Evolutionary conservation across 208 protist species (phyloP).

Genomic region (Leishmania braziliensis): DNA sequence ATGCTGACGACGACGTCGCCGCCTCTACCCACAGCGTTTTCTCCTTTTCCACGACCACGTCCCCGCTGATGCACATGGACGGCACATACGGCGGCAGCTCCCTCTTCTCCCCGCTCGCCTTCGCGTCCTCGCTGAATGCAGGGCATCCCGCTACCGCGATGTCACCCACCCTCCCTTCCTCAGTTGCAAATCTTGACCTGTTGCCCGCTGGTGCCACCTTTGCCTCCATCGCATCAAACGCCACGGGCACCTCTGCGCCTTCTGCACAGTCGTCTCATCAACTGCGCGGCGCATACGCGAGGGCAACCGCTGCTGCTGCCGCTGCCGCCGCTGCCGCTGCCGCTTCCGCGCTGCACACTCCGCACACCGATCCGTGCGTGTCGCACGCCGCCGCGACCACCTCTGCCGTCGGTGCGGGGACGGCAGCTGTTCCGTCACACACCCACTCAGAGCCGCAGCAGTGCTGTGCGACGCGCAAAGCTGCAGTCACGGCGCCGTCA

Average conservation of each 20-base stretch:
- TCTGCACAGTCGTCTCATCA: conserved; percentile 15
- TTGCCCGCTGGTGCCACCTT: neutral
- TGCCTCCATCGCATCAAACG: neutral
- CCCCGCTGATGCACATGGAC: conserved; percentile 16
- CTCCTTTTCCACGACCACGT: conserved; percentile 16
- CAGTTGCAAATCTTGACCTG: neutral
- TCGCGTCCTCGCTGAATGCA: neutral
- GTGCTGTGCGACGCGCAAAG: neutral
- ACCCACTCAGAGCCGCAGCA: neutral
- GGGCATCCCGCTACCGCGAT: neutral
- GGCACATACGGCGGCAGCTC: conserved; percentile 9
- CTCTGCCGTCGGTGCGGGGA: neutral
- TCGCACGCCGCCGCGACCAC: neutral
- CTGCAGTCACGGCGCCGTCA: neutral
- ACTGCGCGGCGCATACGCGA: conserved; percentile 33
- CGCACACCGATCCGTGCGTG: neutral
- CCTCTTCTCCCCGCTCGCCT: conserved; percentile 18
- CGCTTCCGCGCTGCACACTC: neutral
- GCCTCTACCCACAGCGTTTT: conserved; percentile 1
- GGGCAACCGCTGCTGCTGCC: conserved; percentile 9
- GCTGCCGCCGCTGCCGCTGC: conserved; percentile 2
- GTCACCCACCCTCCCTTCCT: neutral
- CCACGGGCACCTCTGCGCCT: neutral
- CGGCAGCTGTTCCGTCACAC: neutral
- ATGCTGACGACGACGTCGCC: conserved; percentile 3